Evolutionary conservation across 1,284 basidiomycete species (phyloP).

Genomic region (Cutaneotrichosporon cyanovorans): DNA sequence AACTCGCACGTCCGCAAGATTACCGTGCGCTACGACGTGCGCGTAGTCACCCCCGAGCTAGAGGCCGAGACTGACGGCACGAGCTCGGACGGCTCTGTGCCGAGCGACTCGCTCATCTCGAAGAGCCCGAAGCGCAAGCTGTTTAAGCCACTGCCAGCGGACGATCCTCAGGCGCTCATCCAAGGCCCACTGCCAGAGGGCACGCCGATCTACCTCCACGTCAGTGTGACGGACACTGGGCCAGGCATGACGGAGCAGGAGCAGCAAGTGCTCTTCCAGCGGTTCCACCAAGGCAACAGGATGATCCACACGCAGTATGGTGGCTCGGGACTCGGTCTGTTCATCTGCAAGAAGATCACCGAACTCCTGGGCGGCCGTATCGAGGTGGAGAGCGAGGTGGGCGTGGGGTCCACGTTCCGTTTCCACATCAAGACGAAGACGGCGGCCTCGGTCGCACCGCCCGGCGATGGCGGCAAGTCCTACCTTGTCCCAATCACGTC

Average conservation of each 20-base stretch:
- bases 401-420: conserved; percentile 39
- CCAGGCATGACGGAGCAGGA: conserved; percentile 24
- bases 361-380: conserved; percentile 41
- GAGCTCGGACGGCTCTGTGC: too few species aligned
- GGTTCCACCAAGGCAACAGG: conserved; percentile 22
- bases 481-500: neutral
- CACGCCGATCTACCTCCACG: conserved; percentile 14
- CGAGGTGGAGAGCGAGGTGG: conserved; percentile 33
- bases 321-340: conserved; percentile 43
- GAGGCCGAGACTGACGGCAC: neutral
- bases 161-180: too few species aligned
- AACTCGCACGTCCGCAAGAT: conserved; percentile 17
- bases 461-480: neutral
- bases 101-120: too few species aligned
- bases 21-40: conserved; percentile 26
- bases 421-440: conserved; percentile 42
- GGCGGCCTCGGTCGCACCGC: neutral
- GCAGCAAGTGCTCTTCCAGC: conserved; percentile 23
- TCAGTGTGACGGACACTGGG: conserved; percentile 22
- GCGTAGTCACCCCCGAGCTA: neutral
- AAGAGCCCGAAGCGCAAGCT: too few species aligned
- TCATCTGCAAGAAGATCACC: conserved; percentile 40
- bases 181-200: conserved; percentile 14
- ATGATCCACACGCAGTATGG: conserved; percentile 42
- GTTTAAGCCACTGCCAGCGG: too few species aligned